Conservation (phyloP, 768 basidiomycete species). For the Lactarius quietus region DNA sequence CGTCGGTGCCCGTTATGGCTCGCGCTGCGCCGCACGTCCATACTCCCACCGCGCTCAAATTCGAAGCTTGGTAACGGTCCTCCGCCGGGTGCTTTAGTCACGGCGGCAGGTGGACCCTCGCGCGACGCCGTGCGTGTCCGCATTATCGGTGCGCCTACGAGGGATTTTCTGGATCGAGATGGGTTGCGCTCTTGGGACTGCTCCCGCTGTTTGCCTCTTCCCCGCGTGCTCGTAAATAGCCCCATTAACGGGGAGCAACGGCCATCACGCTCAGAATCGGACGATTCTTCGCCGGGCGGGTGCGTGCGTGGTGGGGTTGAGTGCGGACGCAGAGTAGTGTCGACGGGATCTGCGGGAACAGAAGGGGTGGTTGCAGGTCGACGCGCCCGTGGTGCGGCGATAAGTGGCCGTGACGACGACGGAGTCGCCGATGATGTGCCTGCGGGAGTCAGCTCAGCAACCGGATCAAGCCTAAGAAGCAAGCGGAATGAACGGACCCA, state of each 20-base stretch:
- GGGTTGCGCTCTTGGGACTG: constrained; percentile 1
- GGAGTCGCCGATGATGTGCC: constrained; percentile 1
- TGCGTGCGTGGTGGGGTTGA: constrained; percentile 27
- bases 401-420: constrained; percentile 12
- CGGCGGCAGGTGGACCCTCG: constrained; percentile 13
- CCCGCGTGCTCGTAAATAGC: constrained; percentile 27
- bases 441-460: neutral
- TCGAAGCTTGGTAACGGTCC: constrained; percentile 19
- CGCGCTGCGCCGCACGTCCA: constrained; percentile 16
- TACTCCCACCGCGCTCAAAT: constrained; percentile 14
- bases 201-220: constrained; percentile 19
- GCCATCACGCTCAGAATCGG: constrained; percentile 29
- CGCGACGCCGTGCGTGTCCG: constrained; percentile 25
- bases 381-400: constrained; percentile 12
- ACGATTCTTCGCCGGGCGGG: constrained; percentile 17
- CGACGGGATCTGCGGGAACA: neutral
- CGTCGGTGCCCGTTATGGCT: constrained; percentile 16
- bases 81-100: neutral
- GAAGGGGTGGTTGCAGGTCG: constrained; percentile 3
- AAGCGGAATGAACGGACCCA: constrained; percentile 15
- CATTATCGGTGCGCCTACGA: constrained; percentile 23
- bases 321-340: constrained; percentile 14
- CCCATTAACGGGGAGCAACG: constrained; percentile 37
- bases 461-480: neutral
- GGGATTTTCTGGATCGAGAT: constrained; percentile 3